Conservation (phyloP, 257 asterid species). For the Penstemon barbatus region DNA sequence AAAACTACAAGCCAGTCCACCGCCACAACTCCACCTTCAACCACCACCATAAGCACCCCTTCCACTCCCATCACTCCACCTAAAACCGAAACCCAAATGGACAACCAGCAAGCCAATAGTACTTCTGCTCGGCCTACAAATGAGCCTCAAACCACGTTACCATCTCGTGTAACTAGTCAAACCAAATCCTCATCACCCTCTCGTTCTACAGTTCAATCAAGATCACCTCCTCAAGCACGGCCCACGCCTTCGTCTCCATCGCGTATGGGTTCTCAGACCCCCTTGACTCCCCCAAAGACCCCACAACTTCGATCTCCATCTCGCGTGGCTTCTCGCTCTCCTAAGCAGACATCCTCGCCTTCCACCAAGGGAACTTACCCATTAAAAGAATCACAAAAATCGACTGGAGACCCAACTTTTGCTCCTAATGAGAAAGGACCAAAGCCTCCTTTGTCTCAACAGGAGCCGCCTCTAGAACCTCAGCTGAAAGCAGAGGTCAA, state of each 20-base stretch:
- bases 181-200: slow-evolving; percentile 51
- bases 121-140: slow-evolving; percentile 22
- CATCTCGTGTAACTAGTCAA: slow-evolving; percentile 36
- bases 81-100: slow-evolving; percentile 25
- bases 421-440: slow-evolving; percentile 31
- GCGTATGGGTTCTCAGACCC: slow-evolving; percentile 24
- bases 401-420: slow-evolving; percentile 19
- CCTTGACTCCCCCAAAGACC: slow-evolving; percentile 37
- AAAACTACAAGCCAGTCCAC: slow-evolving; percentile 20
- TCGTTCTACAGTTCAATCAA: slow-evolving; percentile 48
- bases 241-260: slow-evolving; percentile 38
- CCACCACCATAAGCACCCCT: slow-evolving; percentile 23
- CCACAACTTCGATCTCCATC: slow-evolving; percentile 39
- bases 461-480: slow-evolving; percentile 29
- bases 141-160: slow-evolving; percentile 44
- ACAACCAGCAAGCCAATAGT: slow-evolving; percentile 2
- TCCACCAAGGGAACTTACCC: slow-evolving; percentile 34
- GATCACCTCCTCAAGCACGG: slow-evolving; percentile 32
- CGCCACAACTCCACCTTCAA: slow-evolving; percentile 19
- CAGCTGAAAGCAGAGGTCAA: slow-evolving; percentile 30
- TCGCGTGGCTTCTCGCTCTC: slow-evolving; percentile 30
- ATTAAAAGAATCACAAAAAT: slow-evolving; percentile 32
- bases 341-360: slow-evolving; percentile 42
- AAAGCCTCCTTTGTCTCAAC: slow-evolving; percentile 29
- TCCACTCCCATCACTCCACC: slow-evolving; percentile 26